Evolutionary conservation across 768 basidiomycete species (phyloP).

Genomic region (Pulveroboletus sp.): DNA sequence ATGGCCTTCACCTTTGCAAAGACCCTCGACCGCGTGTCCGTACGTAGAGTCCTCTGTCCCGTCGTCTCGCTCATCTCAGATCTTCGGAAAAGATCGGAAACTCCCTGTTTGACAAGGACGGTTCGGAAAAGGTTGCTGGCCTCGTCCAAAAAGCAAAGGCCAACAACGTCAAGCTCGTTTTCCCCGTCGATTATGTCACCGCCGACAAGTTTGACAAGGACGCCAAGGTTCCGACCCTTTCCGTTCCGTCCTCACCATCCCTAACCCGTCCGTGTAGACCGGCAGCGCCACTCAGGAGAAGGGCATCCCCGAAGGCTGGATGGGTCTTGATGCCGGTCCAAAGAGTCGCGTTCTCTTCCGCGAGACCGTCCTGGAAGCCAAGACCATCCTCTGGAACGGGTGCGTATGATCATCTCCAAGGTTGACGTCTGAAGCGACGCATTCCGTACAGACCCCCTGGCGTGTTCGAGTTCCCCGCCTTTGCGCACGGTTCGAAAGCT

Average conservation of each 20-base stretch:
- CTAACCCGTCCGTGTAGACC: slow-evolving; percentile 41
- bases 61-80: background rate
- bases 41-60: slow-evolving; percentile 31
- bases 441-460: slow-evolving; percentile 73
- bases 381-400: slow-evolving; percentile 98
- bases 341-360: slow-evolving; percentile 80
- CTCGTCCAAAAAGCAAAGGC: slow-evolving; percentile 90
- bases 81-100: slow-evolving; percentile 64
- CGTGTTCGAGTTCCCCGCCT: slow-evolving; percentile 95
- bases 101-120: slow-evolving; percentile 89
- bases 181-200: slow-evolving; percentile 92
- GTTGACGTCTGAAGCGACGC: background rate
- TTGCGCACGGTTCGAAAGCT: slow-evolving; percentile 78
- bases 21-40: slow-evolving; percentile 73
- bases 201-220: slow-evolving; percentile 95
- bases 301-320: slow-evolving; percentile 91
- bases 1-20: slow-evolving; percentile 99
- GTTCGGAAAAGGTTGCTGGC: slow-evolving; percentile 76
- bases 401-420: slow-evolving; percentile 30
- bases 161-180: slow-evolving; percentile 90
- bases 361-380: slow-evolving; percentile 76
- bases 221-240: slow-evolving; percentile 54
- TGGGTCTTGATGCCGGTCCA: slow-evolving; percentile 91
- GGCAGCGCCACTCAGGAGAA: slow-evolving; percentile 71
- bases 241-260: background rate